Base-by-base conservation (phyloP, 345 rosid genomes). In the Mangifera indica region DNA sequence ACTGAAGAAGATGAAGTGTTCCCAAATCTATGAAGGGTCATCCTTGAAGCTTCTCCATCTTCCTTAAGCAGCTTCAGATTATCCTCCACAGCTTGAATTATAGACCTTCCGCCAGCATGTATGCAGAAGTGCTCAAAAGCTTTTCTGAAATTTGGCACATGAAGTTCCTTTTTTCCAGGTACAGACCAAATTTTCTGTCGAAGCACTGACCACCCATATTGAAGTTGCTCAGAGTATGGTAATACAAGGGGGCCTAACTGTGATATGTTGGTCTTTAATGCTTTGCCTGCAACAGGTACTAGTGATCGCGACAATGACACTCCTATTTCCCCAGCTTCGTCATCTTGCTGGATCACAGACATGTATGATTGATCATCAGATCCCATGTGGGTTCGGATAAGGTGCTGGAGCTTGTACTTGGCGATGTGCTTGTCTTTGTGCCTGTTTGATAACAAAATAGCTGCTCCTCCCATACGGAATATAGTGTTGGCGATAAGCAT, bases 1-100 rank as follows among this genome's bases (percentile, higher is more conserved):
- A 86, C n/a, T 0, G 89, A 86, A 70, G 91, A 89, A 20, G 93
- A 84, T 8, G 93, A 87, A 12, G 89, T 87, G 71, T 87, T 89
- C 10, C 89, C 93, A 67, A 80, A 89, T 25, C 91, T 79, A 49
- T 89, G 73, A 0, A 89, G 54, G 13, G 90, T 86, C 85, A 86
- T 83, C 78, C 89, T 79, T 49, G 92, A 86, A 48, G 92, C 88
- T 79, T 87, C 92, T 29, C 68, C 87, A 62, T 87, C 94, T 78
- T 83, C 85, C 71, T 75, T 83, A 0, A 76, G 77, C 57, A 89
- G 82, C 84, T 76, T 83, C 29, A 89, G 85, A 62, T 82, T 87
- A 40, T 72, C 82, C 81, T 83, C 83, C 66, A 87, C 82, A 0
- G 83, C 88, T 13, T 86, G 88, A 0, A 89, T 87, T 15, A 87